phyloP scores from a whole-genome alignment of 2,329 filamentous ascomycete species.

The Spiromastix sp. region DNA sequence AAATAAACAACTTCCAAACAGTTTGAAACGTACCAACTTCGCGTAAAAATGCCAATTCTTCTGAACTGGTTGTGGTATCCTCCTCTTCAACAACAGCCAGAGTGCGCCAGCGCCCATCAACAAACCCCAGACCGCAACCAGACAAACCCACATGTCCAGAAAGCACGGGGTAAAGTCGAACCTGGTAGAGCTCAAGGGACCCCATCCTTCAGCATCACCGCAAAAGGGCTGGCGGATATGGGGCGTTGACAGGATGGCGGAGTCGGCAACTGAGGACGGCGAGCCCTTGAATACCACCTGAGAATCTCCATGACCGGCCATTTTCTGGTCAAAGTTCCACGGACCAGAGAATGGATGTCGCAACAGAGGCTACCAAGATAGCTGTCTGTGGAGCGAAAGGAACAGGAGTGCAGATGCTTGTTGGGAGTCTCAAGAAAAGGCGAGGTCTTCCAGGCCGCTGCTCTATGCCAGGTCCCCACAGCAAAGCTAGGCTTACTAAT shows the following conservation, averaged over 20 bases:
- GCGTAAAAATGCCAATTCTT: conserved; percentile 90
- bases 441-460: too few relatives aligned
- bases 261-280: conserved; percentile 5
- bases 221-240: conserved; percentile 58
- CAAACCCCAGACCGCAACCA: conserved; percentile 69
- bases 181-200: conserved; percentile 72
- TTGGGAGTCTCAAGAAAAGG: too few relatives aligned
- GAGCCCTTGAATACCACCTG: conserved; percentile 16
- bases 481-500: too few relatives aligned
- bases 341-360: conserved; percentile 6
- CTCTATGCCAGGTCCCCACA: too few relatives aligned
- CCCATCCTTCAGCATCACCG: conserved; percentile 88
- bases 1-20: background rate
- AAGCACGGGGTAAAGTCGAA: conserved; percentile 98
- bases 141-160: conserved; percentile 77
- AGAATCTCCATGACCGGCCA: conserved; percentile 14
- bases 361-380: conserved; percentile 2
- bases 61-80: conserved; percentile 53
- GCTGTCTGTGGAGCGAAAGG: too few relatives aligned
- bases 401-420: too few relatives aligned
- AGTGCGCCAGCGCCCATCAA: conserved; percentile 66
- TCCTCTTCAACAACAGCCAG: conserved; percentile 66
- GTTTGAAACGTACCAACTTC: conserved; percentile 62
- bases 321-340: conserved; percentile 11
- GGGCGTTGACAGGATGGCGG: conserved; percentile 13